These are phyloP conservation scores for Fagus sylvatica DNA, from an alignment of 306 rosid genomes.

Conservation along the genomic window DNA sequence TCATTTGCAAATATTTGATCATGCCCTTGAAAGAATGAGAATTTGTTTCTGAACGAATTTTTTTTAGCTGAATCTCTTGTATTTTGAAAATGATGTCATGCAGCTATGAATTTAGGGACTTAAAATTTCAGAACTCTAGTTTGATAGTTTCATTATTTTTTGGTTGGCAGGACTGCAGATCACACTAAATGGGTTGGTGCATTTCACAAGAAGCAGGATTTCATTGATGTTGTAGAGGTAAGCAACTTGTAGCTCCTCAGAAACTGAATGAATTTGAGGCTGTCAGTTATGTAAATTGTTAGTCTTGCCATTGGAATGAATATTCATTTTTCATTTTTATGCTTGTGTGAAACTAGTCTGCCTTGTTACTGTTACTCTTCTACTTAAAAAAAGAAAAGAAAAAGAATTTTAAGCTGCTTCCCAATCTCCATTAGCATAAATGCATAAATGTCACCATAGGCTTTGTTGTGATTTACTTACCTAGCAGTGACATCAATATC, in stretches of 20 bases:
- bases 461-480: neutral
- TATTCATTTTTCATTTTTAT: neutral
- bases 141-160: too few species aligned
- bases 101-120: too few species aligned
- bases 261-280: neutral
- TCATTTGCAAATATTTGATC: too few species aligned
- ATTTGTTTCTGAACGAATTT: too few species aligned
- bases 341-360: neutral
- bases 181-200: conserved; percentile 61
- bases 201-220: conserved; percentile 54
- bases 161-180: conserved; percentile 48
- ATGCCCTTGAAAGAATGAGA: too few species aligned
- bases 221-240: conserved; percentile 59
- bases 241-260: conserved; percentile 13
- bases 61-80: too few species aligned
- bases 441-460: neutral
- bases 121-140: too few species aligned
- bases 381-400: too few species aligned
- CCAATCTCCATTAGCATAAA: neutral
- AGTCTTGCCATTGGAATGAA: conserved; percentile 3
- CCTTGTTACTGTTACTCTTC: neutral
- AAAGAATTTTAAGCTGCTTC: too few species aligned
- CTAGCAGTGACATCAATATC: neutral
- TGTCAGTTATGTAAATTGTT: conserved; percentile 4
- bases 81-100: too few species aligned